Conservation (phyloP, 495 filamentous ascomycete species). For the Hyaloscypha hepaticicola region DNA sequence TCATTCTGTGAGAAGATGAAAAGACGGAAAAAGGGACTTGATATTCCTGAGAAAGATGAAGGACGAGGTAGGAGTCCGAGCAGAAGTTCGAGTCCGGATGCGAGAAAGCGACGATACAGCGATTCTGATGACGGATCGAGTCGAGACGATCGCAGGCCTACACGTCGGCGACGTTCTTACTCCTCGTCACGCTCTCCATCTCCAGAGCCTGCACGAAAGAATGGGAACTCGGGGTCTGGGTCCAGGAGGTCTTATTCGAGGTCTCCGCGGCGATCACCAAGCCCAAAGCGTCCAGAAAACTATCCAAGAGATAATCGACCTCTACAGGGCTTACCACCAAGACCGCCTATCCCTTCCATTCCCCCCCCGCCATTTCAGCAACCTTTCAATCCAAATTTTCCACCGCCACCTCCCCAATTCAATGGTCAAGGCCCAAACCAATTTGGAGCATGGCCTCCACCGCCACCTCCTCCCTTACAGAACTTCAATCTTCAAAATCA, state of each 20-base stretch:
- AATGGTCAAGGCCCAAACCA: constrained; percentile 31
- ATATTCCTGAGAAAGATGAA: constrained; percentile 7
- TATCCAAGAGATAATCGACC: constrained; percentile 32
- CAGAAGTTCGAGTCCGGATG: constrained; percentile 27
- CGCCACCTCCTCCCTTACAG: constrained; percentile 40
- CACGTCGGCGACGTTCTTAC: constrained; percentile 22
- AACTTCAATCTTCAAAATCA: constrained; percentile 13
- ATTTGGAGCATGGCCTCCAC: constrained; percentile 33
- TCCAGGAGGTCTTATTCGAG: constrained; percentile 34
- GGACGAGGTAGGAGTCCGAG: constrained; percentile 48
- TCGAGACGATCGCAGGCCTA: constrained; percentile 16
- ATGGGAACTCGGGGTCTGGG: constrained; percentile 34
- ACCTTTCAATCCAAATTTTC: constrained; percentile 23
- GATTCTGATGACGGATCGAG: constrained; percentile 24
- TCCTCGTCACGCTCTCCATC: constrained; percentile 49
- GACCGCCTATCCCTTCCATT: constrained; percentile 33
- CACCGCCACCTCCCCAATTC: constrained; percentile 31
- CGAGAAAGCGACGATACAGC: constrained; percentile 23
- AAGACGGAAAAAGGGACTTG: constrained; percentile 45
- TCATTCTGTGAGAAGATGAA: constrained; percentile 82
- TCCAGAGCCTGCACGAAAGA: constrained; percentile 13
- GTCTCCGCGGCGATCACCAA: constrained; percentile 31
- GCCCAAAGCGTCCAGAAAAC: constrained; percentile 30
- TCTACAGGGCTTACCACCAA: constrained; percentile 24
- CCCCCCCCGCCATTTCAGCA: constrained; percentile 30